Base-by-base conservation (phyloP, 78 protist species). In the Emiliania huxleyi region DNA sequence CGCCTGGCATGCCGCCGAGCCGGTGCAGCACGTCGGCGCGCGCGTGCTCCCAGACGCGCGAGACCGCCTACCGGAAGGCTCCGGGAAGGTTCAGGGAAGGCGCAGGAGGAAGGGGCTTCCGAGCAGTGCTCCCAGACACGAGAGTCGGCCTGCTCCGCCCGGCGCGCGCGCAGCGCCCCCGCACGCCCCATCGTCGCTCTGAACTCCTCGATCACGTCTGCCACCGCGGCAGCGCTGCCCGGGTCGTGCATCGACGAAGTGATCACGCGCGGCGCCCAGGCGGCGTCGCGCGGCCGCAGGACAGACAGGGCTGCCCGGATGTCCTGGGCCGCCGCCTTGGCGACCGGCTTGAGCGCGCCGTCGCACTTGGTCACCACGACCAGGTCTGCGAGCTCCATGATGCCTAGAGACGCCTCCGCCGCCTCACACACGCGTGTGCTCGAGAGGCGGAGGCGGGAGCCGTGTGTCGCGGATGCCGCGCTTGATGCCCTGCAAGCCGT, bases 401-500 rank as follows among this genome's bases (percentile, higher is more conserved):
- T 95, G n/a, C n/a, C n/a, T n/a, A n/a, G n/a, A n/a, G n/a, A n/a
- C n/a, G n/a, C n/a, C n/a, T n/a, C n/a, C n/a, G n/a, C n/a, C n/a
- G n/a, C n/a, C n/a, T n/a, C n/a, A n/a, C n/a, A n/a, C n/a, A n/a
- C n/a, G n/a, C n/a, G n/a, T n/a, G n/a, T n/a, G n/a, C n/a, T n/a
- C n/a, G n/a, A n/a, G n/a, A n/a, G n/a, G n/a, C n/a, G n/a, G n/a
- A n/a, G n/a, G n/a, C n/a, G n/a, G n/a, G n/a, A n/a, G n/a, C n/a
- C n/a, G n/a, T n/a, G n/a, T n/a, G n/a, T n/a, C n/a, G n/a, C n/a
- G n/a, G n/a, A n/a, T n/a, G 69, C 99, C 99, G 19, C 94, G 91
- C 94, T 98, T 98, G 90, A 98, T 95, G 48, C 99, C 99, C 95
- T 98, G 99, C 35, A 99, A 97, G 79, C 96, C 99, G 55, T 99